Percentiles rank a stretch among this genome's conserved stretches.
Evolutionary conservation across 2,329 filamentous ascomycete species (phyloP).

Genomic region (Epichloe bromicola): DNA sequence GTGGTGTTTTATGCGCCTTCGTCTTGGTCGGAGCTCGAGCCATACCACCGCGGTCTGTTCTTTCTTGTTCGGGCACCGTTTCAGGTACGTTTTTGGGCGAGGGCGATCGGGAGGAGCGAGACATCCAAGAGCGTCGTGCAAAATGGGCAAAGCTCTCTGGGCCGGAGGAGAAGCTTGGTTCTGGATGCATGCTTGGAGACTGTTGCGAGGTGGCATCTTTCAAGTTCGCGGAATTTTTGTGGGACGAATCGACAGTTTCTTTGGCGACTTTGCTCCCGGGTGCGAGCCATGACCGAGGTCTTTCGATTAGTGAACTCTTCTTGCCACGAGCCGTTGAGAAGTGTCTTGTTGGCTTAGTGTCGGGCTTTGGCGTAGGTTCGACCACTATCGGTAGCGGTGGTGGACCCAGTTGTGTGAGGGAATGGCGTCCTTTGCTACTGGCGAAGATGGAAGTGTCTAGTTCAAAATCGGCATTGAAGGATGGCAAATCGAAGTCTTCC

Average conservation of each 20-base stretch:
- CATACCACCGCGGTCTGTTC: conserved; percentile 8
- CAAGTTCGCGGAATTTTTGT: conserved; percentile 5
- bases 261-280: conserved; percentile 27
- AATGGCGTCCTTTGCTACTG: conserved; percentile 8
- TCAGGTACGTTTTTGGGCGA: conserved; percentile 27
- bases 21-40: neutral
- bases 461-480: conserved; percentile 36
- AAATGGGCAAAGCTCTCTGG: conserved; percentile 32
- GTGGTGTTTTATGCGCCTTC: conserved; percentile 8
- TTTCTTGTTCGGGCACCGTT: conserved; percentile 12
- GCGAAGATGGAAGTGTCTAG: conserved; percentile 34
- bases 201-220: conserved; percentile 3
- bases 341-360: conserved; percentile 5
- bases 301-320: conserved; percentile 34
- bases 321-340: conserved; percentile 19
- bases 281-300: conserved; percentile 40
- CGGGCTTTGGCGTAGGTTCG: neutral
- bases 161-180: conserved; percentile 25
- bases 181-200: conserved; percentile 15
- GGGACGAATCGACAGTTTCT: conserved; percentile 9
- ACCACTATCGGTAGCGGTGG: neutral
- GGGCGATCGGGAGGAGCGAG: conserved; percentile 13
- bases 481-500: conserved; percentile 37
- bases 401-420: conserved; percentile 5
- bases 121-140: conserved; percentile 7